phyloP scores from a whole-genome alignment of 1,284 basidiomycete genomes.

The Ceratobasidium sp. region DNA sequence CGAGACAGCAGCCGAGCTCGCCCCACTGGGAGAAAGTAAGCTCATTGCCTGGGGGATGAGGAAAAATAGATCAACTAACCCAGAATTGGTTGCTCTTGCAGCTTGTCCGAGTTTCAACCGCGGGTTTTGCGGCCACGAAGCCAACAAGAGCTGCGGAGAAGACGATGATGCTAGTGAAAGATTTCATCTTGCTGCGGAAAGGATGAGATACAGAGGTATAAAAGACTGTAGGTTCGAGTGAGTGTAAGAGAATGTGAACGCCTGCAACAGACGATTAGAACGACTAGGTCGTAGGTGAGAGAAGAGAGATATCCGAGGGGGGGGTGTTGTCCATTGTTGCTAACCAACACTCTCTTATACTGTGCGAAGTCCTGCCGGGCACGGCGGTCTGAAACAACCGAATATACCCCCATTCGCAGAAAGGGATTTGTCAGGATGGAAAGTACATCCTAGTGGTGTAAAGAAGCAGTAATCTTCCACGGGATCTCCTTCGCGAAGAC shows the following conservation, averaged over 20 bases:
- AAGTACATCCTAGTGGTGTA: neutral
- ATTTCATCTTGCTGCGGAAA: conserved; percentile 37
- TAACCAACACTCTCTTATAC: conserved; percentile 28
- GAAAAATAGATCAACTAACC: neutral
- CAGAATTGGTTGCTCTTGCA: conserved; percentile 22
- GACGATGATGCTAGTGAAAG: conserved; percentile 36
- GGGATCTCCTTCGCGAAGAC: conserved; percentile 33
- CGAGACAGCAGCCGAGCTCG: conserved; percentile 40
- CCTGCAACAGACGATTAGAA: conserved; percentile 9
- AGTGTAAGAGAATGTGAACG: conserved; percentile 19
- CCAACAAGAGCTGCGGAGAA: conserved; percentile 39
- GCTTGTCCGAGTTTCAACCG: conserved; percentile 17
- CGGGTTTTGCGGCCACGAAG: conserved; percentile 29
- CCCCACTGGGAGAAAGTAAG: conserved; percentile 9
- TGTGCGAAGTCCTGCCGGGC: conserved; percentile 12
- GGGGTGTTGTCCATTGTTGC: neutral
- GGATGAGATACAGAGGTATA: neutral
- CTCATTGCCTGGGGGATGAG: neutral
- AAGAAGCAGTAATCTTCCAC: conserved; percentile 24
- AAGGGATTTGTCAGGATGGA: conserved; percentile 14
- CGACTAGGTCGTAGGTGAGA: neutral
- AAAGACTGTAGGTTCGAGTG: conserved; percentile 23
- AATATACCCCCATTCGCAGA: conserved; percentile 19
- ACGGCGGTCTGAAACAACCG: conserved; percentile 35
- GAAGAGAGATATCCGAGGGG: conserved; percentile 13